phyloP scores from a whole-genome alignment of 73 alveolate species.

The Paramecium primaurelia region DNA sequence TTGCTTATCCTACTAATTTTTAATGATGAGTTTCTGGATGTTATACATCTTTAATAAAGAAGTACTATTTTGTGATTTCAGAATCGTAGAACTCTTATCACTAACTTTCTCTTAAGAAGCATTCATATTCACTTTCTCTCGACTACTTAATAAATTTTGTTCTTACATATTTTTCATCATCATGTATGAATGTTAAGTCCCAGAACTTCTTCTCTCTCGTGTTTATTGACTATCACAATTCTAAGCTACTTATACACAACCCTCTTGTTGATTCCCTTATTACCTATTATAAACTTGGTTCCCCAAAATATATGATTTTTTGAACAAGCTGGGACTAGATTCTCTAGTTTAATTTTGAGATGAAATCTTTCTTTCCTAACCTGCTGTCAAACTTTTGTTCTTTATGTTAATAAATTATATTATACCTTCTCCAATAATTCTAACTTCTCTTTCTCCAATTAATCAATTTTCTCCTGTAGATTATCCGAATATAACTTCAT shows the following conservation, averaged over 20 bases:
- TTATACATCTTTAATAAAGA: not conserved
- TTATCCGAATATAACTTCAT: not conserved
- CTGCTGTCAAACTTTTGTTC: not conserved
- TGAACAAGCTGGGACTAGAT: conserved; percentile 2
- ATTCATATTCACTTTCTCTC: not conserved
- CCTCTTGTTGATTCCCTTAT: not conserved
- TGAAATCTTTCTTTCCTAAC: not conserved
- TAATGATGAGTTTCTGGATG: not conserved
- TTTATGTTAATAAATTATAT: not conserved
- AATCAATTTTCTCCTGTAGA: not conserved
- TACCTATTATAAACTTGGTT: not conserved
- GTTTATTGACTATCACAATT: not conserved
- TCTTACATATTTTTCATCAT: not conserved
- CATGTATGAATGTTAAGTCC: not conserved
- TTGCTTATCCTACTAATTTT: not conserved
- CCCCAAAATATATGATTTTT: not conserved
- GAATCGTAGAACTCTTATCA: not conserved
- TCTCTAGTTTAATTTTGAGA: not conserved
- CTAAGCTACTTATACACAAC: not conserved
- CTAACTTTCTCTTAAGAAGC: not conserved
- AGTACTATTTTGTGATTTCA: not conserved
- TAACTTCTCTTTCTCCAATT: not conserved
- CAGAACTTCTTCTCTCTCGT: not conserved
- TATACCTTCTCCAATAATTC: not conserved
- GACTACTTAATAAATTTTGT: not conserved